Conservation (phyloP, 2,329 filamentous ascomycete genomes). For the Ophioceras dolichostomum region DNA sequence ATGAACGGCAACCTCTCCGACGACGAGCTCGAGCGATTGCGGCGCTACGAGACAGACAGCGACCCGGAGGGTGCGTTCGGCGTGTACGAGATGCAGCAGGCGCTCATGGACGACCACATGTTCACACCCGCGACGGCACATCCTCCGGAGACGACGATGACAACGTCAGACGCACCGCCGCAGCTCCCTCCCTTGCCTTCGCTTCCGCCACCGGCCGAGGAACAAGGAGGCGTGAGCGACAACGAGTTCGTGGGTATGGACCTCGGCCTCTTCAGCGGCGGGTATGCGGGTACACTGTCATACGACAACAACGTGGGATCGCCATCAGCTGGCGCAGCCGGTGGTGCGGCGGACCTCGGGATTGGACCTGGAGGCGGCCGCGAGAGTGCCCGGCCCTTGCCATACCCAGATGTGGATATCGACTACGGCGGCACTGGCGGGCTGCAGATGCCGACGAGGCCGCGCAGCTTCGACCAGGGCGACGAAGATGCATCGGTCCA, state of each 20-base stretch:
- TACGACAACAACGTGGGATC: constrained; percentile 37
- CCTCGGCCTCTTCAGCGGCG: constrained; percentile 61
- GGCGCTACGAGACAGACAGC: constrained; percentile 58
- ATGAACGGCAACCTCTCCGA: constrained; percentile 34
- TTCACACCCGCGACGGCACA: constrained; percentile 34
- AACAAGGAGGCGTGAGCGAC: constrained; percentile 48
- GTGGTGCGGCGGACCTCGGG: too few species aligned
- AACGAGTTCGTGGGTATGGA: constrained; percentile 64
- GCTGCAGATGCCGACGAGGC: constrained; percentile 58
- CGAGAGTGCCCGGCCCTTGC: constrained; percentile 34
- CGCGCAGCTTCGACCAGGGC: constrained; percentile 80
- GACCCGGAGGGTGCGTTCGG: constrained; percentile 82
- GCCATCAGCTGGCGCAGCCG: constrained; percentile 24
- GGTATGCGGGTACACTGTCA: constrained; percentile 42
- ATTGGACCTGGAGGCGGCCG: too few species aligned
- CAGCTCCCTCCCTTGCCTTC: constrained; percentile 18
- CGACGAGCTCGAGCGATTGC: constrained; percentile 31
- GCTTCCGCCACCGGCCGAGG: constrained; percentile 34
- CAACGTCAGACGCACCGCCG: constrained; percentile 3
- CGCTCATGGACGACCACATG: constrained; percentile 63
- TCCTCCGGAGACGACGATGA: not conserved
- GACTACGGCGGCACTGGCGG: constrained; percentile 90
- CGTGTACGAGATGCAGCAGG: constrained; percentile 69
- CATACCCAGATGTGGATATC: constrained; percentile 51
- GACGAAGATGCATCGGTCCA: constrained; percentile 54